Evolutionary conservation across 78 protist genomes (phyloP), one percentile per base, ranked within the genome.

Genomic region (Corallochytrium limacisporum): DNA sequence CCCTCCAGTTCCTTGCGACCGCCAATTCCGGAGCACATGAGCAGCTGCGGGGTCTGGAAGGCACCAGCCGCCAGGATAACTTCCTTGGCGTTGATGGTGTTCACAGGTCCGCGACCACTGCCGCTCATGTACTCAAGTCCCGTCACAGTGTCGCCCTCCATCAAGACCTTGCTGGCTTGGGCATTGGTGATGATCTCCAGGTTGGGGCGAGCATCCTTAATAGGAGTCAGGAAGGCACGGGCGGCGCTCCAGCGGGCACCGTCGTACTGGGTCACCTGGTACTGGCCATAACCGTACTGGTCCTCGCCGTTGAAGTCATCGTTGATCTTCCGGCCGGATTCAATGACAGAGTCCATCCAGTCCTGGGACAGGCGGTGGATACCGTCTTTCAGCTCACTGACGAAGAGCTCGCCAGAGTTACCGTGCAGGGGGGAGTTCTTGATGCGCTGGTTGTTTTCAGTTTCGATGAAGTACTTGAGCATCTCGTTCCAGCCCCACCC

Each of bases 1-100:
- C 61, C 40, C 20, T 20, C 13, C 13, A 75, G 61, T 28, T 68
- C 62, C 51, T 55, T 62, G 28, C 24, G 16, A 2, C 76, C 76
- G 6, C 81, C 81, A 8, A 75, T 42, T 8, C 81, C 81, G 28
- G 39, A 20, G 28, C 54, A 42, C 42, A 71, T 16, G 36, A 75
- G 48, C 39, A 67, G 42, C 42, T 75, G 81, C 15, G 81, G 81
- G 22, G 76, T 20, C 13, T n/a, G 26, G 16, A 75, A 16, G 8
- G 81, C 69, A 28, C 81, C 81, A 16, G 50, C 66, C n/a, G 53
- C 2, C 28, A 75, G 69, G 5, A 67, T 12, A n/a, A 51, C 81
- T 12, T 31, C 51, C 12, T 66, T 66, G n/a, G n/a, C n/a, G n/a
- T n/a, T n/a, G n/a, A n/a, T n/a, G n/a, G n/a, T n/a, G n/a, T n/a